Percentiles rank a stretch among this genome's conserved stretches.
Conservation (phyloP, 306 rosid genomes). For the Amphicarpaea edgeworthii region DNA sequence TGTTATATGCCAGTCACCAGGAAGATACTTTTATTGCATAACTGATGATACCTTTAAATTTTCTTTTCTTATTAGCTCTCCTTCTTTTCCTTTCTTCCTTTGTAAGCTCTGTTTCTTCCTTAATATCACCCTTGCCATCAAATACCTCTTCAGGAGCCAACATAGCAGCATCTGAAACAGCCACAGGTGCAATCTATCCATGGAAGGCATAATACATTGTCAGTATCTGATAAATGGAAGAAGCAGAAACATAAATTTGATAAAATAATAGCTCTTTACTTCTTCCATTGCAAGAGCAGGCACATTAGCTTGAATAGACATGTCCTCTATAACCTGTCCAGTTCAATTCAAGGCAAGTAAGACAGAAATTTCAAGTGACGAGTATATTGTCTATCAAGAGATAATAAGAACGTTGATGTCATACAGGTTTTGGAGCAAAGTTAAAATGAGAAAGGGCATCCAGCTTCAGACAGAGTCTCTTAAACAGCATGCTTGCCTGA, state of each 20-base stretch:
- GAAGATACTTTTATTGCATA: conserved; percentile 22
- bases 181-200: conserved; percentile 90
- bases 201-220: conserved; percentile 44
- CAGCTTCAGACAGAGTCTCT: conserved; percentile 78
- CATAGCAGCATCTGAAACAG: conserved; percentile 98
- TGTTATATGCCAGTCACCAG: conserved; percentile 28
- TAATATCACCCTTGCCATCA: conserved; percentile 88
- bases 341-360: conserved; percentile 43
- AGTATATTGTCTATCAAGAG: conserved; percentile 10
- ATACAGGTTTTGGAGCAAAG: conserved; percentile 95
- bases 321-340: conserved; percentile 88
- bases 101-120: conserved; percentile 89
- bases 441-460: conserved; percentile 96
- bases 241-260: conserved; percentile 7
- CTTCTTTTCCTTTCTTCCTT: conserved; percentile 89
- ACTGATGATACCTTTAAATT: conserved; percentile 70
- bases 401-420: conserved; percentile 40
- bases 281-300: conserved; percentile 99
- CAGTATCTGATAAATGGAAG: conserved; percentile 32
- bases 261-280: conserved; percentile 56
- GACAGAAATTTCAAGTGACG: not conserved
- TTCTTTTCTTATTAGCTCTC: conserved; percentile 91
- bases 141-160: conserved; percentile 99
- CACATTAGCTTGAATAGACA: conserved; percentile 77
- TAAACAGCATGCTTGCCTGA: conserved; percentile 84